Percentiles rank a stretch among this genome's conserved stretches.
phyloP scores from a whole-genome alignment of 129 eudicot genomes.

The Artemisia argyi region DNA sequence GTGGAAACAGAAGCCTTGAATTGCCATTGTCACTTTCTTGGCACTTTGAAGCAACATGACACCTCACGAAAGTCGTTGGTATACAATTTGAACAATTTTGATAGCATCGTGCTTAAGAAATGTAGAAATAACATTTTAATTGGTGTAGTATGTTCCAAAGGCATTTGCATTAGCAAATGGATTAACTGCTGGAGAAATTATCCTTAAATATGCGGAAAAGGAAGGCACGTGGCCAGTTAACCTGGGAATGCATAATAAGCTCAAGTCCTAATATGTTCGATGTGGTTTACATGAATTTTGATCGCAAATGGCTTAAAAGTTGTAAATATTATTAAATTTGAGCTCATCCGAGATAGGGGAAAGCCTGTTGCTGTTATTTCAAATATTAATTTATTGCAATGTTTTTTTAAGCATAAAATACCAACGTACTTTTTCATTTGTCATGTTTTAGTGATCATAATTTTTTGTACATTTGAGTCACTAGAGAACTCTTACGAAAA shows the following conservation, averaged over 20 bases:
- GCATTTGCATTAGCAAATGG: conserved; percentile 13
- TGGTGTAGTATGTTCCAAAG: conserved; percentile 4
- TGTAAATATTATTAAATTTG: conserved; percentile 9
- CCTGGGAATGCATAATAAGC: no score
- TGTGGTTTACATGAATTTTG: conserved; percentile 9
- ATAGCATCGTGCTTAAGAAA: neutral
- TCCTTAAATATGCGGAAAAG: no score
- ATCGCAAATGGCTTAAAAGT: neutral
- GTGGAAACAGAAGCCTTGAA: no score
- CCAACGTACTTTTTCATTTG: no score
- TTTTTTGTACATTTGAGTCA: no score
- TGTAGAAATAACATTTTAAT: neutral
- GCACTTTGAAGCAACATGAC: conserved; percentile 11
- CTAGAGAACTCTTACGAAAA: no score
- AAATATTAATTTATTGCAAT: neutral
- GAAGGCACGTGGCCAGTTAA: no score
- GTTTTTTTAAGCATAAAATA: no score
- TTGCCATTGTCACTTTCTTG: neutral
- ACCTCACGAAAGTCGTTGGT: neutral
- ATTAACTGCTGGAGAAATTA: no score
- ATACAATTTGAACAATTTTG: neutral
- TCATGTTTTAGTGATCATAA: no score
- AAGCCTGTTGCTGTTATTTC: conserved; percentile 12
- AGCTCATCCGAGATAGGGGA: conserved; percentile 9
- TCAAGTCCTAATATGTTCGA: neutral